A percentile compares a stretch with the other conserved stretches of the same genome.
Evolutionary conservation across 441 rosid genomes (phyloP).

Genomic region (Corymbia citriodora): DNA sequence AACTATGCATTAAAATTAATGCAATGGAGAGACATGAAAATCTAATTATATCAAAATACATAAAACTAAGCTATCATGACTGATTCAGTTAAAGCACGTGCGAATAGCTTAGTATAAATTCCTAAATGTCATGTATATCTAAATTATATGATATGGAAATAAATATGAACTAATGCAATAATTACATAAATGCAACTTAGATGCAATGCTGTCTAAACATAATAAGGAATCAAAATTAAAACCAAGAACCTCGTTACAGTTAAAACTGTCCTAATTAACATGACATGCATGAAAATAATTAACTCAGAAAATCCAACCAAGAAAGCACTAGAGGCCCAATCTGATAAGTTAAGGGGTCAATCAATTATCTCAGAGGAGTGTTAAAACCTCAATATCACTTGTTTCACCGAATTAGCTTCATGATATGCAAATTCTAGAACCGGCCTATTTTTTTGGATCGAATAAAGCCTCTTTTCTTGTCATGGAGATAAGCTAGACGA

Average conservation of each 20-base stretch:
- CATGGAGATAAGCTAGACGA: neutral
- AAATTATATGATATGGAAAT: no score
- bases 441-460: neutral
- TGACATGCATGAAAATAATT: neutral
- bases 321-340: neutral
- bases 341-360: neutral
- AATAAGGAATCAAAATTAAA: neutral
- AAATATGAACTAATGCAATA: neutral
- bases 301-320: neutral
- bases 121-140: neutral
- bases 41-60: neutral
- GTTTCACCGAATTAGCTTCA: neutral
- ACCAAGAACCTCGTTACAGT: neutral
- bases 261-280: neutral
- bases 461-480: neutral
- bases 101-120: neutral
- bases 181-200: neutral
- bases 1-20: no score
- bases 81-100: neutral
- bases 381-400: neutral
- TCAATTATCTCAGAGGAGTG: neutral
- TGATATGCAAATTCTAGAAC: neutral
- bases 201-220: neutral
- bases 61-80: neutral
- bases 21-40: neutral